phyloP scores from a whole-genome alignment of 73 alveolate genomes.

The Diophrys appendiculata region DNA sequence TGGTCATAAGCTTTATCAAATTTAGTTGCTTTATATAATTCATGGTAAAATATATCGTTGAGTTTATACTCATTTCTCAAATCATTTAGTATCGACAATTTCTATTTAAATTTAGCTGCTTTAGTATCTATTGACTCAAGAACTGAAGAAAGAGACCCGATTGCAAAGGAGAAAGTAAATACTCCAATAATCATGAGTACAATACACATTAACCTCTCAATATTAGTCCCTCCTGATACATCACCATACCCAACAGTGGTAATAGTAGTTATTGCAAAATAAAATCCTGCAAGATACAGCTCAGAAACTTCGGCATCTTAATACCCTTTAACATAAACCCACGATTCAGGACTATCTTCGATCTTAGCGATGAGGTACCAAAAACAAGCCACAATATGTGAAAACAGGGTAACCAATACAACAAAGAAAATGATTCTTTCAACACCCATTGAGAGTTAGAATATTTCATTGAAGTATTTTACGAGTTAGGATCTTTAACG shows the following conservation, averaged over 20 bases:
- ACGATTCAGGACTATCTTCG: conserved; percentile 57
- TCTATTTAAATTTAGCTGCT: conserved; percentile 24
- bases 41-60: conserved; percentile 15
- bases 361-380: conserved; percentile 57
- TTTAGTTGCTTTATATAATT: conserved; percentile 32
- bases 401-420: conserved; percentile 44
- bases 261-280: background rate
- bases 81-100: conserved; percentile 23
- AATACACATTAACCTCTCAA: conserved; percentile 20
- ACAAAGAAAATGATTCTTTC: conserved; percentile 69
- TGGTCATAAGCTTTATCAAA: no score
- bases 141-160: conserved; percentile 40
- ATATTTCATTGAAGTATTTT: conserved; percentile 7
- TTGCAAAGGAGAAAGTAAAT: conserved; percentile 34
- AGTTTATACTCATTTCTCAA: conserved; percentile 26
- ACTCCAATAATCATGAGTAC: conserved; percentile 51
- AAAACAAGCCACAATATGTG: conserved; percentile 55
- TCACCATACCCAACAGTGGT: conserved; percentile 27
- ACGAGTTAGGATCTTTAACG: conserved; percentile 46
- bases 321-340: conserved; percentile 39
- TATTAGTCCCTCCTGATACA: background rate
- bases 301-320: background rate
- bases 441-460: conserved; percentile 51
- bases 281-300: conserved; percentile 3
- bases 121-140: conserved; percentile 20